A percentile compares a stretch with the other conserved stretches of the same genome.
Evolutionary conservation across 225 moss, liverwort and hornwort species (phyloP).

Genomic region (Thuidium tamariscinum): DNA sequence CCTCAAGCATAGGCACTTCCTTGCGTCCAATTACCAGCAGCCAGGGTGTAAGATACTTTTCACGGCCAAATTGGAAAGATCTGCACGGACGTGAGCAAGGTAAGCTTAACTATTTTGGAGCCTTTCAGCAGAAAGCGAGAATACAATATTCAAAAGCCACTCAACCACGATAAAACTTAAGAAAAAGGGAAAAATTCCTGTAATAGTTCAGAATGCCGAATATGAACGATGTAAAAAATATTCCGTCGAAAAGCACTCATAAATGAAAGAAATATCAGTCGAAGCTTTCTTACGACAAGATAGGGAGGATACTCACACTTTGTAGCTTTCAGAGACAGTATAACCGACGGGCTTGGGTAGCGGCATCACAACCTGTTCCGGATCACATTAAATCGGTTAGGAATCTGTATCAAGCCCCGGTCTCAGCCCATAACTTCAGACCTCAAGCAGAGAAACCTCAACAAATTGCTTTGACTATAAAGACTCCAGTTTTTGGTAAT

Average conservation of each 20-base stretch:
- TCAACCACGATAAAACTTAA: not conserved
- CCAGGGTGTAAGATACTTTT: slow-evolving; percentile 90
- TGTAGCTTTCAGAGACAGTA: slow-evolving; percentile 56
- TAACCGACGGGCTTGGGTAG: slow-evolving; percentile 81
- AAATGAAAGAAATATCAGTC: not conserved
- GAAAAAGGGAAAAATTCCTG: not conserved
- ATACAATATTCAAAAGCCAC: not conserved
- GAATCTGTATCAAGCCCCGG: not conserved
- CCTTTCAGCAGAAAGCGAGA: not conserved
- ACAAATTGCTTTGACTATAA: not conserved
- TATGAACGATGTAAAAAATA: not conserved
- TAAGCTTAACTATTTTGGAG: not conserved
- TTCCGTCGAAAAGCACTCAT: not conserved
- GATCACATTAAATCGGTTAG: not conserved
- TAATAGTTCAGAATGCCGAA: not conserved
- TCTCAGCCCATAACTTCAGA: not conserved
- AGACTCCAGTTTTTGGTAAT: not conserved
- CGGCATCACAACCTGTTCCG: slow-evolving; percentile 78
- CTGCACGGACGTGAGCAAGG: slow-evolving; percentile 23
- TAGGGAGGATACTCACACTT: slow-evolving; percentile 59
- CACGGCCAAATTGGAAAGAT: slow-evolving; percentile 77
- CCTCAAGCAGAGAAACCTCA: not conserved
- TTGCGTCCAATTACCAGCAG: slow-evolving; percentile 67
- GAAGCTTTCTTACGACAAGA: not conserved
- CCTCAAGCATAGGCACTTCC: slow-evolving; percentile 87